Conservation (phyloP, 1,139 yeast genomes). For the Hansenula sp. region DNA sequence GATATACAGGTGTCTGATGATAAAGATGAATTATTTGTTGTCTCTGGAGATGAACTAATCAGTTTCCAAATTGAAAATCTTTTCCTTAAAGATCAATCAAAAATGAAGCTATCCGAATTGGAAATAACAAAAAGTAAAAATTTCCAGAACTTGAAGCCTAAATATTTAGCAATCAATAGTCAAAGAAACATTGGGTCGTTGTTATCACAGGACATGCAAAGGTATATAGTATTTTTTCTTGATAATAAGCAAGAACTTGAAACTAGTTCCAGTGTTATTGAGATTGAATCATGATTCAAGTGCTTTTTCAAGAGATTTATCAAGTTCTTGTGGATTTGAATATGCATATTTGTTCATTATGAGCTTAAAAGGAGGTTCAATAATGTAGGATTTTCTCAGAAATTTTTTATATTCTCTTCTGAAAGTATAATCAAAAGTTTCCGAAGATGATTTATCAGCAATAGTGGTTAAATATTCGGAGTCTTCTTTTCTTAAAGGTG, state of each 20-base stretch:
- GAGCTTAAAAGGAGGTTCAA: conserved; percentile 13
- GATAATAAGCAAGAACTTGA: neutral
- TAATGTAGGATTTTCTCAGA: conserved; percentile 15
- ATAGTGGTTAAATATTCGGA: conserved; percentile 5
- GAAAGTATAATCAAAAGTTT: conserved; percentile 4
- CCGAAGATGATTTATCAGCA: neutral
- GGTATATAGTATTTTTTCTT: conserved; percentile 32
- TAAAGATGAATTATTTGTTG: conserved; percentile 9
- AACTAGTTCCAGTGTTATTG: neutral
- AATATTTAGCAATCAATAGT: conserved; percentile 27
- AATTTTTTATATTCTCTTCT: conserved; percentile 21
- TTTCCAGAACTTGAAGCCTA: conserved; percentile 16
- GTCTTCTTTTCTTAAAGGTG: conserved; percentile 18
- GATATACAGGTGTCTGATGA: conserved; percentile 2
- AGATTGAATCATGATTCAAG: conserved; percentile 5
- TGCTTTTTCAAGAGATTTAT: neutral
- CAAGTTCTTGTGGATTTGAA: conserved; percentile 2
- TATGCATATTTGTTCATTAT: conserved; percentile 15
- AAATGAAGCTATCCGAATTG: neutral
- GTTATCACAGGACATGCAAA: conserved; percentile 34
- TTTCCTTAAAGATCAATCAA: neutral
- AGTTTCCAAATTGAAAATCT: neutral
- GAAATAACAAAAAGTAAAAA: neutral
- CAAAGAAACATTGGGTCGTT: conserved; percentile 34
- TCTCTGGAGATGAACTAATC: neutral